phyloP scores from a whole-genome alignment of 2,329 filamentous ascomycete genomes.

The Hymenoscyphus linearis region DNA sequence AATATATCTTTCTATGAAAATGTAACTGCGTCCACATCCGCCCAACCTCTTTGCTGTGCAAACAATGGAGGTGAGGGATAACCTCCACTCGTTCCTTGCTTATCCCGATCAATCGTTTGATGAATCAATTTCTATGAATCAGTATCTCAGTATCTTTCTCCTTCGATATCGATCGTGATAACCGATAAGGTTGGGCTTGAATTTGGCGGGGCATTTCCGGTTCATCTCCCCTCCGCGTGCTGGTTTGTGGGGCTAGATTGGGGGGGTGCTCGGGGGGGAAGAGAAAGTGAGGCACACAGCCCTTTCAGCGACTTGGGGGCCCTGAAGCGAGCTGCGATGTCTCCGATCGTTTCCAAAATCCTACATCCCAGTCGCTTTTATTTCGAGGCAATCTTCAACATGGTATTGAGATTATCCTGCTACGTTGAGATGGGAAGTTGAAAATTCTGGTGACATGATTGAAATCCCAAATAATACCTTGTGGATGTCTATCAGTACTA shows the following conservation, averaged over 20 bases:
- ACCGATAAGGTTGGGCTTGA: neutral
- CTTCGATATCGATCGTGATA: neutral
- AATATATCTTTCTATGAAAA: neutral
- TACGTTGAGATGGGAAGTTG: neutral
- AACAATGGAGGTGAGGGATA: neutral
- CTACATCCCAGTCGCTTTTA: neutral
- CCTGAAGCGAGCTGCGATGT: neutral
- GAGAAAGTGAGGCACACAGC: neutral
- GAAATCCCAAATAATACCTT: neutral
- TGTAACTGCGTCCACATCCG: neutral
- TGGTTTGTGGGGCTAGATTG: neutral
- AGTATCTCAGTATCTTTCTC: neutral
- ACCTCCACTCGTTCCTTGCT: neutral
- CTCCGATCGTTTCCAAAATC: neutral
- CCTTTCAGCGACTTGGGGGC: neutral
- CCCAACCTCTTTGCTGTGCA: neutral
- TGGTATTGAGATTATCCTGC: neutral
- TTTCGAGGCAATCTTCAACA: neutral
- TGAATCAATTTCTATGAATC: neutral
- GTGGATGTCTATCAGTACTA: constrained; percentile 5
- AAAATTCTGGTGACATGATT: neutral
- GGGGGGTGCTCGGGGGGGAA: neutral
- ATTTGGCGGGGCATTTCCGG: neutral
- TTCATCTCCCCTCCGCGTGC: neutral
- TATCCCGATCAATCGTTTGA: neutral